Evolutionary conservation across 2,329 filamentous ascomycete genomes (phyloP).

Genomic region (Corynespora cassiicola): DNA sequence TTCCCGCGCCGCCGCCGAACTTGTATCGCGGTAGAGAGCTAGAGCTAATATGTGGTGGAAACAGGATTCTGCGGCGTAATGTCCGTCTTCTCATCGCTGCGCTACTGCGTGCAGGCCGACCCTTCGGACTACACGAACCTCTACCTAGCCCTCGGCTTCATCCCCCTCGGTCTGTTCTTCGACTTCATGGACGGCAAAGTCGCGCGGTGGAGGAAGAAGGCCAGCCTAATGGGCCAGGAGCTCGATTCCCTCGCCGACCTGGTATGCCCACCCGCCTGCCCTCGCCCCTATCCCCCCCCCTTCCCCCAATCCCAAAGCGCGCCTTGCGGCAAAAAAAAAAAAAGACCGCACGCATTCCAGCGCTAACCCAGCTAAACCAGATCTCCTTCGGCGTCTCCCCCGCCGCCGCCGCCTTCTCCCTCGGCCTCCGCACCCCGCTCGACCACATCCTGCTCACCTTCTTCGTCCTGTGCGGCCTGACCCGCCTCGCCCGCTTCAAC

Average conservation of each 20-base stretch:
- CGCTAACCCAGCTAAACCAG: constrained; percentile 53
- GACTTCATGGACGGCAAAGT: constrained; percentile 98
- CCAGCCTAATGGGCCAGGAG: constrained; percentile 96
- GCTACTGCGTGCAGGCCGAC: constrained; percentile 80
- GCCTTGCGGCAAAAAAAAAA: no score
- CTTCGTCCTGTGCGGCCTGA: constrained; percentile 94
- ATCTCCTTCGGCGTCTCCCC: constrained; percentile 95
- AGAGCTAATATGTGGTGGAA: constrained; percentile 3
- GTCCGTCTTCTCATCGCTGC: constrained; percentile 93
- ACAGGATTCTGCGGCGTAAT: constrained; percentile 86
- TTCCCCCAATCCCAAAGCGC: background rate
- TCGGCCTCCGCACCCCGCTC: constrained; percentile 82
- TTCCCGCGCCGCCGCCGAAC: background rate
- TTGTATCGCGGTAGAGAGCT: background rate
- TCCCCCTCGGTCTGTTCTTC: constrained; percentile 89
- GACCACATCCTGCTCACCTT: constrained; percentile 83
- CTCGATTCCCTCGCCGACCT: constrained; percentile 94
- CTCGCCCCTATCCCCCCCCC: background rate
- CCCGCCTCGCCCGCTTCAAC: constrained; percentile 94
- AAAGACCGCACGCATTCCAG: no score
- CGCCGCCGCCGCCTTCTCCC: constrained; percentile 83
- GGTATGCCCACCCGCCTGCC: constrained; percentile 60
- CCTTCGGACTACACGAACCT: constrained; percentile 71
- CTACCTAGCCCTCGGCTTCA: constrained; percentile 83
- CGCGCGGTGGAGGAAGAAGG: constrained; percentile 95